Conservation (phyloP, 306 rosid species). For the Citrullus mucosospermus region DNA sequence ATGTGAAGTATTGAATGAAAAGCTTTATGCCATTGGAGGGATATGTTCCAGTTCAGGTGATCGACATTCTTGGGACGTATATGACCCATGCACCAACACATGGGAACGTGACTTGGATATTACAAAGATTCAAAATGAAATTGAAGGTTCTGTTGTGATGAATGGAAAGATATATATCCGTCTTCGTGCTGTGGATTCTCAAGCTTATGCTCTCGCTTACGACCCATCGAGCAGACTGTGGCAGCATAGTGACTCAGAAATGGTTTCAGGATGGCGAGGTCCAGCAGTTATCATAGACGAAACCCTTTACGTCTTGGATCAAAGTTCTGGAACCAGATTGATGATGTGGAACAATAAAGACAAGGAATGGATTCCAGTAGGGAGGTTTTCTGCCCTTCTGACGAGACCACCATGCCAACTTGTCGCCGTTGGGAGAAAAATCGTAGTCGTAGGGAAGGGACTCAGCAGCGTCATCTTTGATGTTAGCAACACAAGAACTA, state of each 20-base stretch:
- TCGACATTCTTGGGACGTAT: constrained; percentile 73
- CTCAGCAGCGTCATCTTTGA: constrained; percentile 73
- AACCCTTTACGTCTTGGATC: constrained; percentile 55
- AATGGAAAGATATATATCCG: constrained; percentile 69
- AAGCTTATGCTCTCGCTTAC: constrained; percentile 45
- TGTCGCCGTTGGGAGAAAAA: constrained; percentile 57
- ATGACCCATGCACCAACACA: constrained; percentile 35
- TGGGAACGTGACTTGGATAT: constrained; percentile 44
- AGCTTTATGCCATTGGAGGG: constrained; percentile 78
- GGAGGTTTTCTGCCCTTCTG: constrained; percentile 64
- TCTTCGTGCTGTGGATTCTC: constrained; percentile 32
- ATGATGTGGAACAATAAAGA: constrained; percentile 56
- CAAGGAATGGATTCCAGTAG: constrained; percentile 56
- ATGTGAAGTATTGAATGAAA: constrained; percentile 59
- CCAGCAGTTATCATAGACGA: constrained; percentile 66
- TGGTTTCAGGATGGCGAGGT: constrained; percentile 85
- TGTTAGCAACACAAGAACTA: constrained; percentile 37
- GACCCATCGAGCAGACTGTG: constrained; percentile 65
- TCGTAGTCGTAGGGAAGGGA: constrained; percentile 62
- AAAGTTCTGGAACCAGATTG: constrained; percentile 59
- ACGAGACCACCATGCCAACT: constrained; percentile 72
- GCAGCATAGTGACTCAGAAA: constrained; percentile 66
- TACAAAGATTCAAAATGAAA: constrained; percentile 41
- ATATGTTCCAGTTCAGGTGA: constrained; percentile 50
- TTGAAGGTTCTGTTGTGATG: constrained; percentile 64